Evolutionary conservation across 768 basidiomycete genomes (phyloP), one percentile per base, ranked within the genome.

Genomic region (Xerocomellus intermedius): DNA sequence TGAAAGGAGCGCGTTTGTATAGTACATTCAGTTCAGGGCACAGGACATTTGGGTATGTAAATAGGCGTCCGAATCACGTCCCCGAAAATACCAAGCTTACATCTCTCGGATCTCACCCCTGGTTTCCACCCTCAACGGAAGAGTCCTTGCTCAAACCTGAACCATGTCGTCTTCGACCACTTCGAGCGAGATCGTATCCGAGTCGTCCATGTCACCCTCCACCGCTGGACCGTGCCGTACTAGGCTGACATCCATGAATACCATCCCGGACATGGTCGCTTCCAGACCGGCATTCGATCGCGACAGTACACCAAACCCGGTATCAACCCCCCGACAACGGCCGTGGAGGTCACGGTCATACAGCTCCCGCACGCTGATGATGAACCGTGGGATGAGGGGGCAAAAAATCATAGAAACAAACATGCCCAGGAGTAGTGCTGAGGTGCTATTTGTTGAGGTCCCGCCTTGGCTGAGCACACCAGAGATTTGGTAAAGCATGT

Each of bases 311-410:
- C 52, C 46, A 5, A 48, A 48, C 17, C 45, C 46, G 5, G 30
- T 36, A 21, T 54, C 52, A 9, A 36, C 35, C 12, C 45, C 46
- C 4, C 53, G 21, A 1, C 9, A 9, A 6, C 35, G 8, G 7
- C 32, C 16, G 19, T 9, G 14, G 5, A 42, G 1, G 13, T 36
- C 50, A 0, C 8, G 33, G 2, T 37, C 48, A 13, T 32, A 50
- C 10, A 56, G 7, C 19, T 39, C 37, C 5, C 60, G 54, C 0
- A 59, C 4, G n/a, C 24, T 32, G 22, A 53, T 50, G 26, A 61
- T 49, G 41, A 59, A 59, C 2, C 54, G 48, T 5, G 60, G 60
- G 3, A 36, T 10, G 5, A 53, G 30, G 4, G 39, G 33, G 32
- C 14, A 42, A 13, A 59, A 10, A n/a, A 12, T 1, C 1, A 45